Evolutionary conservation across 768 basidiomycete species (phyloP).

Genomic region (Naematelia aurantialba): DNA sequence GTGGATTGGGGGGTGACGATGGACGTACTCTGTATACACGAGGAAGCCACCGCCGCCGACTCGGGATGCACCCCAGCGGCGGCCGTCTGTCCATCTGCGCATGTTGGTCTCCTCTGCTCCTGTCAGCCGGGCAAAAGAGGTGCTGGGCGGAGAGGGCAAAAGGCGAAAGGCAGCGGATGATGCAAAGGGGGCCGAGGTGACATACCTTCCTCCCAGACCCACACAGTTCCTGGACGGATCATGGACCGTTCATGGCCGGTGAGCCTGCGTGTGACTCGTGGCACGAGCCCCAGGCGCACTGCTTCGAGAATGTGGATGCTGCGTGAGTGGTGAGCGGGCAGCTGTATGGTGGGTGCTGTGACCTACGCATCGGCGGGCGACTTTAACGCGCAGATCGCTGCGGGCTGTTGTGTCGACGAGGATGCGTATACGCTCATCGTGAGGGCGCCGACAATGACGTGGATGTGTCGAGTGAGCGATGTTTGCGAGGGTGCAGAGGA

Average conservation of each 20-base stretch:
- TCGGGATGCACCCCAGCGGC: conserved; percentile 42
- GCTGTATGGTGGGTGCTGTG: neutral
- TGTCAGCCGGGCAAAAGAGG: conserved; percentile 7
- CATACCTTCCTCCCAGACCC: conserved; percentile 48
- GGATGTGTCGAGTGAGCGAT: neutral
- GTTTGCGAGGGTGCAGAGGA: neutral
- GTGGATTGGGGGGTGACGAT: neutral
- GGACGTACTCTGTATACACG: conserved; percentile 42
- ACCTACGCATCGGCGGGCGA: conserved; percentile 47
- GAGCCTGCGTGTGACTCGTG: conserved; percentile 45
- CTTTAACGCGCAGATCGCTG: conserved; percentile 42
- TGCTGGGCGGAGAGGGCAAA: neutral
- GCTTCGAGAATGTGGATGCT: conserved; percentile 47
- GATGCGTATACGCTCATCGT: conserved; percentile 9
- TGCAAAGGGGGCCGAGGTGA: neutral
- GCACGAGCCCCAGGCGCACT: conserved; percentile 40
- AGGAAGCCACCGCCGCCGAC: conserved; percentile 45
- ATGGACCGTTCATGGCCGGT: conserved; percentile 42
- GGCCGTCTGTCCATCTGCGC: conserved; percentile 45
- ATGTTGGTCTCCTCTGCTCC: conserved; percentile 45
- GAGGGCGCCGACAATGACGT: neutral
- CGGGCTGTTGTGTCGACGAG: conserved; percentile 41
- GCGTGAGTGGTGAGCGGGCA: neutral
- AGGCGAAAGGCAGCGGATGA: neutral
- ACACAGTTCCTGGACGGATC: conserved; percentile 44